phyloP scores from a whole-genome alignment of 2,329 filamentous ascomycete species.

The Dactylellina drechsleri region DNA sequence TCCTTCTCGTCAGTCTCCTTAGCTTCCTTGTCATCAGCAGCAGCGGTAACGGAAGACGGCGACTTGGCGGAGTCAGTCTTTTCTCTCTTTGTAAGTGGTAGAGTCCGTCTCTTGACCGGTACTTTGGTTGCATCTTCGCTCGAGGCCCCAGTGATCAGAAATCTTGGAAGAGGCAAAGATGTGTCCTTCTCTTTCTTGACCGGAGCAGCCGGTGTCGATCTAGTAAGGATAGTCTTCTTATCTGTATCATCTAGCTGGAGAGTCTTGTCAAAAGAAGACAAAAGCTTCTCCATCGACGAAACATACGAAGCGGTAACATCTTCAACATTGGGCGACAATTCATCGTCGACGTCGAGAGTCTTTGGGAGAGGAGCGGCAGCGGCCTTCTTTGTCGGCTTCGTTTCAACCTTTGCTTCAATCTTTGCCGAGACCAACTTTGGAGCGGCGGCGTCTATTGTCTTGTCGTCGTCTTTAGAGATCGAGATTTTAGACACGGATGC shows the following conservation, averaged over 20 bases:
- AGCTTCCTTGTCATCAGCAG: constrained; percentile 46
- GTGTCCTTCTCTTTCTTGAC: constrained; percentile 54
- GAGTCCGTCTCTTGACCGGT: constrained; percentile 41
- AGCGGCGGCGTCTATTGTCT: constrained; percentile 52
- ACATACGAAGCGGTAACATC: constrained; percentile 54
- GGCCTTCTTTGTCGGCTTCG: constrained; percentile 16
- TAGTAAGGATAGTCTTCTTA: constrained; percentile 45
- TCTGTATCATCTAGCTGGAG: constrained; percentile 51
- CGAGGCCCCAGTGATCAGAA: constrained; percentile 45
- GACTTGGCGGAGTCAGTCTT: constrained; percentile 45
- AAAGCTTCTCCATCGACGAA: constrained; percentile 52
- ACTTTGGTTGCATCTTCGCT: constrained; percentile 30
- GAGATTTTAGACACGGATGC: constrained; percentile 51
- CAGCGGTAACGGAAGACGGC: constrained; percentile 39
- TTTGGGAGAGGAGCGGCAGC: constrained; percentile 34
- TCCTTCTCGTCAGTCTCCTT: constrained; percentile 35
- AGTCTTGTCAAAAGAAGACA: constrained; percentile 52
- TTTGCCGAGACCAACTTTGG: constrained; percentile 39
- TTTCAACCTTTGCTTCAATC: constrained; percentile 17
- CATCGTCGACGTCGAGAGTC: constrained; percentile 49
- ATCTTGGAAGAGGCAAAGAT: constrained; percentile 50
- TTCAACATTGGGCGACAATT: constrained; percentile 37
- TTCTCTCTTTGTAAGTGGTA: constrained; percentile 38
- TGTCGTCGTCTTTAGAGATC: constrained; percentile 50
- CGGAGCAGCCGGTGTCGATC: constrained; percentile 17